Evolutionary conservation across 768 basidiomycete genomes (phyloP).

Genomic region (Cystobasidiopsis lactophilus): DNA sequence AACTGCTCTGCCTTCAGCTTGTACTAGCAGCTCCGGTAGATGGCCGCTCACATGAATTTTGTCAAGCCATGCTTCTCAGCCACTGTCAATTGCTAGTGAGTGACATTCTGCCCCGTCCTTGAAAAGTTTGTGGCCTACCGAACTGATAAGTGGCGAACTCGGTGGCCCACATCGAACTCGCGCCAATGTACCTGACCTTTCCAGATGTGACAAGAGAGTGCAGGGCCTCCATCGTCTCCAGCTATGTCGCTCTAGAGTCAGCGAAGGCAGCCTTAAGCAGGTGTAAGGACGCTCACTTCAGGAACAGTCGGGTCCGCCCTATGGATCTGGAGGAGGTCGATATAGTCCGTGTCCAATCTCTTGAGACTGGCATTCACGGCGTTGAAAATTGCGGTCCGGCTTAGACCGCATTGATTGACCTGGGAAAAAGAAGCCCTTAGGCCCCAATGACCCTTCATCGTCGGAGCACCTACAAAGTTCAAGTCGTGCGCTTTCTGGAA

Average conservation of each 20-base stretch:
- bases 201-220: slow-evolving; percentile 28
- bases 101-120: too few species aligned
- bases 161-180: slow-evolving; percentile 27
- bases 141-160: slow-evolving; percentile 13
- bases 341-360: slow-evolving; percentile 49
- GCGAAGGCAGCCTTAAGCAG: too few species aligned
- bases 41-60: too few species aligned
- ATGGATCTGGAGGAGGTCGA: slow-evolving; percentile 37
- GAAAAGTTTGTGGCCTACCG: too few species aligned
- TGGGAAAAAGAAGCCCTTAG: too few species aligned
- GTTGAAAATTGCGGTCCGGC: slow-evolving; percentile 41
- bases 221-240: slow-evolving; percentile 28
- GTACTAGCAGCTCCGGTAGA: too few species aligned
- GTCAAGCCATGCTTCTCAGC: slow-evolving; percentile 9
- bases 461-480: slow-evolving; percentile 32
- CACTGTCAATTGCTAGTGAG: too few species aligned
- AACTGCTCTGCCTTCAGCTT: too few species aligned
- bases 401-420: too few species aligned
- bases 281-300: too few species aligned
- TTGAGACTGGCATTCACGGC: slow-evolving; percentile 34
- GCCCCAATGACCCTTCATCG: too few species aligned
- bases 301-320: slow-evolving; percentile 38
- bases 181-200: slow-evolving; percentile 27
- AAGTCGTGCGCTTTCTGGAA: slow-evolving; percentile 30
- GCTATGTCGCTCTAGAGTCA: too few species aligned